Evolutionary conservation across 1,284 basidiomycete species (phyloP).

Genomic region (Gymnopus androsaceus): DNA sequence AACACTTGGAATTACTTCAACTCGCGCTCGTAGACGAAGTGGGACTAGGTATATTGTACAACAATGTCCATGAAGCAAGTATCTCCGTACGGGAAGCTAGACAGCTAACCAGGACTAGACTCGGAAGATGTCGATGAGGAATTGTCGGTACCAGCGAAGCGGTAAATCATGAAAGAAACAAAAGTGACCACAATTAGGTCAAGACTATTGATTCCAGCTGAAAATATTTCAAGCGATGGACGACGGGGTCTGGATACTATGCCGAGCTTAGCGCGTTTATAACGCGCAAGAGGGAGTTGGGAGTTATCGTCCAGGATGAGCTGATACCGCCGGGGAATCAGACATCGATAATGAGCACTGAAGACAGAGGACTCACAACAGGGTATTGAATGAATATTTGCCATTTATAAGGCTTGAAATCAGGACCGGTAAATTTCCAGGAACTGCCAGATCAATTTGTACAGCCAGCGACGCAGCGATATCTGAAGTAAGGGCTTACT

Average conservation of each 20-base stretch:
- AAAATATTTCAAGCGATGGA: slow-evolving; percentile 40
- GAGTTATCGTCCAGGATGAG: slow-evolving; percentile 32
- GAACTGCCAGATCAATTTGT: slow-evolving; percentile 31
- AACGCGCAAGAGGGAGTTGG: slow-evolving; percentile 37
- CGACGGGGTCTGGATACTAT: slow-evolving; percentile 41
- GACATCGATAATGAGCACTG: not conserved
- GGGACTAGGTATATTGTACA: too few species aligned
- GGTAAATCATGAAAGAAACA: slow-evolving; percentile 36
- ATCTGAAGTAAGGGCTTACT: not conserved
- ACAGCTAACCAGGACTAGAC: too few species aligned
- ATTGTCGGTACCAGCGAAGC: not conserved
- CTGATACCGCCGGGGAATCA: slow-evolving; percentile 21
- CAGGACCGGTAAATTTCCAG: slow-evolving; percentile 40
- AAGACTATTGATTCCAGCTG: slow-evolving; percentile 33
- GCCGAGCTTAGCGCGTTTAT: slow-evolving; percentile 40
- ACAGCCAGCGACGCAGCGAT: not conserved
- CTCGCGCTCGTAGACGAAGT: too few species aligned
- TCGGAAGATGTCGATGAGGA: too few species aligned
- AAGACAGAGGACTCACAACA: slow-evolving; percentile 31
- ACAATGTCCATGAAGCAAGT: too few species aligned
- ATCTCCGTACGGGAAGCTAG: too few species aligned
- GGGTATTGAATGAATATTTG: slow-evolving; percentile 38
- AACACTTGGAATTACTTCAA: too few species aligned
- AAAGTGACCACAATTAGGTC: slow-evolving; percentile 43
- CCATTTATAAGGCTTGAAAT: slow-evolving; percentile 39